Evolutionary conservation across 495 filamentous ascomycete species (phyloP).

Genomic region (Schizothecium vesticola): DNA sequence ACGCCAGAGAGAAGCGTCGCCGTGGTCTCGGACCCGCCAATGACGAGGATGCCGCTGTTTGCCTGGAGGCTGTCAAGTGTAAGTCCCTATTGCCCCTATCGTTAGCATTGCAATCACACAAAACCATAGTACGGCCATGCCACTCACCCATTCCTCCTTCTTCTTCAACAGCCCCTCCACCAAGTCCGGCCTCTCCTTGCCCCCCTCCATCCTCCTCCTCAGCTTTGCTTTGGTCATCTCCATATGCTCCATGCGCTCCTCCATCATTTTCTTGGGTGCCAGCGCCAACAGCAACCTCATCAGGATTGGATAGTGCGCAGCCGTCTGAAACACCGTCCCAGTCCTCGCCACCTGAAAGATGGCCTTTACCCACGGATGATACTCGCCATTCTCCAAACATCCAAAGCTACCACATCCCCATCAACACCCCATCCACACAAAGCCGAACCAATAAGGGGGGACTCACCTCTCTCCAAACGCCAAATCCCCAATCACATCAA

Average conservation of each 20-base stretch:
- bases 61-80: conserved; percentile 34
- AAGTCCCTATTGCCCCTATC: conserved; percentile 27
- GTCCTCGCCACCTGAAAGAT: conserved; percentile 34
- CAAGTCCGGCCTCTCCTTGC: conserved; percentile 39
- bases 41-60: conserved; percentile 41
- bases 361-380: conserved; percentile 51
- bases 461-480: conserved; percentile 47
- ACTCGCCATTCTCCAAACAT: conserved; percentile 42
- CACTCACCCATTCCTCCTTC: conserved; percentile 40
- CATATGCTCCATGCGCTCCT: conserved; percentile 12
- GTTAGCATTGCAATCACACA: background rate
- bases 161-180: conserved; percentile 47
- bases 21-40: conserved; percentile 58
- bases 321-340: conserved; percentile 1
- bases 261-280: background rate
- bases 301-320: conserved; percentile 26
- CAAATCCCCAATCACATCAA: conserved; percentile 58
- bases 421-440: background rate
- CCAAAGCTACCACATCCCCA: conserved; percentile 37
- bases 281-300: conserved; percentile 10
- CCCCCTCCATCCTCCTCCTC: conserved; percentile 35
- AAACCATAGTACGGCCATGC: too few species aligned
- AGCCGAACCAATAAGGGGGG: background rate
- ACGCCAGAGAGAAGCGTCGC: conserved; percentile 51
- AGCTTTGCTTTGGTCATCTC: conserved; percentile 36